phyloP scores from a whole-genome alignment of 1,139 yeast genomes.

The Pneumocystis jirovecii region DNA sequence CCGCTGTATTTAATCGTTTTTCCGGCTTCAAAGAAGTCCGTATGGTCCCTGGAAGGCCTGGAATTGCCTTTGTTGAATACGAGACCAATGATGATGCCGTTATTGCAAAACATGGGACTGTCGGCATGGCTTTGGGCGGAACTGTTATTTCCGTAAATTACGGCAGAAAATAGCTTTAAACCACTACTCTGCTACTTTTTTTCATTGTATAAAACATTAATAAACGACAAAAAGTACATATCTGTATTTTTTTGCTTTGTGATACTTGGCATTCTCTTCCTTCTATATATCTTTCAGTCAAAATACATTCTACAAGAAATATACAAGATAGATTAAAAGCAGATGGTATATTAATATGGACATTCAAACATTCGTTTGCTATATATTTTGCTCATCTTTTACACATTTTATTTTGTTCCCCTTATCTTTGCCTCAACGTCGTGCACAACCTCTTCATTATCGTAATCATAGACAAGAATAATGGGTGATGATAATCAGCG shows the following conservation, averaged over 20 bases:
- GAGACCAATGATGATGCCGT: slow-evolving; percentile 39
- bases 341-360: too few relatives aligned
- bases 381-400: too few relatives aligned
- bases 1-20: slow-evolving; percentile 33
- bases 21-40: slow-evolving; percentile 54
- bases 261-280: too few relatives aligned
- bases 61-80: slow-evolving; percentile 70
- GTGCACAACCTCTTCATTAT: not conserved
- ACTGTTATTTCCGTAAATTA: slow-evolving; percentile 30
- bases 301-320: too few relatives aligned
- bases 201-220: not conserved
- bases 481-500: not conserved
- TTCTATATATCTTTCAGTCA: too few relatives aligned
- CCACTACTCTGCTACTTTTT: not conserved
- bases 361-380: too few relatives aligned
- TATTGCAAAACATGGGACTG: slow-evolving; percentile 30
- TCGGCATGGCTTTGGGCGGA: slow-evolving; percentile 26
- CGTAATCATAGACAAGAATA: not conserved
- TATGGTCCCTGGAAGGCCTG: slow-evolving; percentile 45
- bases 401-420: not conserved
- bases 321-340: too few relatives aligned
- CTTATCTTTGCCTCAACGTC: not conserved
- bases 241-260: too few relatives aligned
- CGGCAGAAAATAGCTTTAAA: slow-evolving; percentile 18
- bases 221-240: too few relatives aligned